Percentiles rank a stretch among this genome's conserved stretches.
Evolutionary conservation across 2,329 filamentous ascomycete genomes (phyloP).

Genomic region (Clonostachys sp.): DNA sequence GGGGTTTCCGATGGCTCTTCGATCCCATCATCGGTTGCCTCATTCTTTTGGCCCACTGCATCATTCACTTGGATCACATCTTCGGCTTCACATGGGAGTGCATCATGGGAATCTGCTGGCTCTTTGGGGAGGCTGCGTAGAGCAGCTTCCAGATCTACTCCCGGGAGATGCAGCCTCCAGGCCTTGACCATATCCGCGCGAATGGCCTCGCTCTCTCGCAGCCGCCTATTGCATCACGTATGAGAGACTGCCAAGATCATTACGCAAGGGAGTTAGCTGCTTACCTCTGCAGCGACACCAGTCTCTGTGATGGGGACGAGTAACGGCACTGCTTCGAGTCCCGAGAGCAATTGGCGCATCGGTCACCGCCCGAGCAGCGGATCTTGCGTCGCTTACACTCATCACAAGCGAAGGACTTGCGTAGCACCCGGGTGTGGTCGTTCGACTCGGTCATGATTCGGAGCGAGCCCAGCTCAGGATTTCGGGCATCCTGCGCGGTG

Average conservation of each 20-base stretch:
- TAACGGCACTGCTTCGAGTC: neutral
- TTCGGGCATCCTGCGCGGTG: neutral
- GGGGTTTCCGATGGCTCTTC: neutral
- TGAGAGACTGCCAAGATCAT: neutral
- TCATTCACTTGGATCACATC: neutral
- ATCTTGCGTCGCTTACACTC: conserved; percentile 2
- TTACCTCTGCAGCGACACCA: neutral
- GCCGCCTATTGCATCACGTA: neutral
- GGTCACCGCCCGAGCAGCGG: neutral
- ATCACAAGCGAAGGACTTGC: conserved; percentile 1
- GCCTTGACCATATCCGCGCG: neutral
- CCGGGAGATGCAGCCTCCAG: neutral
- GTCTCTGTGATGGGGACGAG: neutral
- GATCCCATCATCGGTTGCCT: neutral
- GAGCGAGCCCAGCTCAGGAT: neutral
- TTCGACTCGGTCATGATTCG: neutral
- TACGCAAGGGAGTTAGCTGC: neutral
- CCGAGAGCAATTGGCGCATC: neutral
- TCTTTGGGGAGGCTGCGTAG: neutral
- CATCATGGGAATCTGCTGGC: neutral
- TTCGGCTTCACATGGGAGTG: neutral
- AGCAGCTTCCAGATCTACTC: neutral
- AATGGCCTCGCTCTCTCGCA: neutral
- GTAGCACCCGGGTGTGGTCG: neutral
- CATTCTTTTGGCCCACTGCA: neutral